A percentile compares a stretch with the other conserved stretches of the same genome.
Conservation (phyloP, 2,329 filamentous ascomycete species). For the Aspergillus eucalypticola region DNA sequence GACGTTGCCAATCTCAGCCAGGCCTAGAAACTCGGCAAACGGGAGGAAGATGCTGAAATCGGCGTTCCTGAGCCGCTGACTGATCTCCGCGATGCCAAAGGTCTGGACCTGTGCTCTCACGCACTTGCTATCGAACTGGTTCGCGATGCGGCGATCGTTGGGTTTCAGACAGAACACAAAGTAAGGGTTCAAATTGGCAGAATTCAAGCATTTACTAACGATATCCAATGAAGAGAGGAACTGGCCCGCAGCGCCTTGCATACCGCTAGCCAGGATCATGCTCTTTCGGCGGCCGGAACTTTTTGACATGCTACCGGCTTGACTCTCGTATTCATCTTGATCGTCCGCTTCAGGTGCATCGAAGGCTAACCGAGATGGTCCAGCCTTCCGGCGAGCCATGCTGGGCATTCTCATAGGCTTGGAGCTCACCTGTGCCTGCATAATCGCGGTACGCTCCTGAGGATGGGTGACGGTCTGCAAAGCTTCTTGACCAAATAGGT, state of each 20-base stretch:
- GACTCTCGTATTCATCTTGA: slow-evolving; percentile 38
- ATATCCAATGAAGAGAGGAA: slow-evolving; percentile 88
- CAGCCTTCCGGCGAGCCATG: slow-evolving; percentile 78
- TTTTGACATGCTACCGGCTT: slow-evolving; percentile 32
- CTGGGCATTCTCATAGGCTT: slow-evolving; percentile 91
- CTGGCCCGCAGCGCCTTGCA: slow-evolving; percentile 88
- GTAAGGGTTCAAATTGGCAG: slow-evolving; percentile 84
- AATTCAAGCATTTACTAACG: slow-evolving; percentile 81
- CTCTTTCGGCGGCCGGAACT: slow-evolving; percentile 38
- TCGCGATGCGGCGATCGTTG: slow-evolving; percentile 94
- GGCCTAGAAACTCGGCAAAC: slow-evolving; percentile 90
- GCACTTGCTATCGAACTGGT: slow-evolving; percentile 98
- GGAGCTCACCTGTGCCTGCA: slow-evolving; percentile 94
- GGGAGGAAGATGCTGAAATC: slow-evolving; percentile 96
- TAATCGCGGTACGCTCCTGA: slow-evolving; percentile 82
- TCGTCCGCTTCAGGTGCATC: slow-evolving; percentile 41
- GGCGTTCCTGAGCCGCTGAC: slow-evolving; percentile 84
- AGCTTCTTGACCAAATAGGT: slow-evolving; percentile 94
- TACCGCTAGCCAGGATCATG: slow-evolving; percentile 40
- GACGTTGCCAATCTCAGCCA: slow-evolving; percentile 79
- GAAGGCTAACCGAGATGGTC: slow-evolving; percentile 49
- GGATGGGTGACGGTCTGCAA: slow-evolving; percentile 92
- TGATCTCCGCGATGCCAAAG: slow-evolving; percentile 95
- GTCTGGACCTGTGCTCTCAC: slow-evolving; percentile 93
- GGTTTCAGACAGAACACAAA: slow-evolving; percentile 97